Evolutionary conservation across 2,329 filamentous ascomycete species (phyloP).

Genomic region (Elsinoe ampelina): DNA sequence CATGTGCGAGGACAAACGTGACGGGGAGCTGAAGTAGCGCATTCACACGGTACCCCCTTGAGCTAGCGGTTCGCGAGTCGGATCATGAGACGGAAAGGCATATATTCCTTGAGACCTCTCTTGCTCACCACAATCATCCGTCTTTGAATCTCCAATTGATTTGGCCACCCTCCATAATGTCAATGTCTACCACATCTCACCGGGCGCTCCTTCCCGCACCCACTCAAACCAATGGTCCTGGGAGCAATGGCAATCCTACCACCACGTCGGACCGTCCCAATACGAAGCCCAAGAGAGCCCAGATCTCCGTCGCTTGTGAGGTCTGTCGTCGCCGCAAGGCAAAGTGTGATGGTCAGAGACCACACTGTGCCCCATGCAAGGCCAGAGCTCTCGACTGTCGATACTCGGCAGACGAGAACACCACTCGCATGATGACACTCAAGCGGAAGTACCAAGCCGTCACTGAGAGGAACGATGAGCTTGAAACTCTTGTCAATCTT

Average conservation of each 20-base stretch:
- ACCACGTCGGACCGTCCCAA: neutral
- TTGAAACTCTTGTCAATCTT: neutral
- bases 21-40: neutral
- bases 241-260: neutral
- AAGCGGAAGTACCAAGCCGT: constrained; percentile 10
- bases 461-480: neutral
- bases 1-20: neutral
- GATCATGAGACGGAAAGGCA: neutral
- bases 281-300: neutral
- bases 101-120: neutral
- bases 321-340: constrained; percentile 10
- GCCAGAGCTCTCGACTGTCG: constrained; percentile 4
- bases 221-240: neutral
- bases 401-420: neutral
- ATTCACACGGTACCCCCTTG: neutral
- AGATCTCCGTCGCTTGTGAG: constrained; percentile 11
- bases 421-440: constrained; percentile 9
- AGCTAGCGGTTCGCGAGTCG: neutral
- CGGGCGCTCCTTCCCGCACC: neutral
- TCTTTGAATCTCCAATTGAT: neutral
- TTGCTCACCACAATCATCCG: neutral
- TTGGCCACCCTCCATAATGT: neutral
- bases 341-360: constrained; percentile 7
- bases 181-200: neutral
- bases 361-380: neutral